Conservation (phyloP, 192 early-diverging fungal species). For the Rhizophagus sp. region DNA sequence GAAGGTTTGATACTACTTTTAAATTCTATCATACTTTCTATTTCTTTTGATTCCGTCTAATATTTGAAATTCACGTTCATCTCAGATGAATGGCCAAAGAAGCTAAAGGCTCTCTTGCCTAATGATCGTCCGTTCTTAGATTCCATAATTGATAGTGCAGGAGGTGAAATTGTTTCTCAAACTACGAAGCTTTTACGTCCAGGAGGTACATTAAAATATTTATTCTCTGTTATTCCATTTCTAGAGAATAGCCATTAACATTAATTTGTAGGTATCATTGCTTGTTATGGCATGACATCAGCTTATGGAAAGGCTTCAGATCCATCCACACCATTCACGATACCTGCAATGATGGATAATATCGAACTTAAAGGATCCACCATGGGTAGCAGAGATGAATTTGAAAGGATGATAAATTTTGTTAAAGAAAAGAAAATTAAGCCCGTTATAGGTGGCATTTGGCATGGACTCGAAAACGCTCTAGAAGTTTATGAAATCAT, state of each 20-base stretch:
- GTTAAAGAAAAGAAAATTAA: conserved; percentile 54
- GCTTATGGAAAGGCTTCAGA: background rate
- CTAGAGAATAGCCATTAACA: background rate
- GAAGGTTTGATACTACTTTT: conserved; percentile 39
- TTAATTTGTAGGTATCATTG: background rate
- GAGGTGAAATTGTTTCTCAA: conserved; percentile 47
- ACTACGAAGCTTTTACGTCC: conserved; percentile 47
- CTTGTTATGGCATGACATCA: background rate
- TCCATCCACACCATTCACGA: background rate
- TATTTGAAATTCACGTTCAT: background rate
- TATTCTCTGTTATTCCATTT: conserved; percentile 27
- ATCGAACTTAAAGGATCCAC: conserved; percentile 62
- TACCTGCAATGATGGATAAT: conserved; percentile 53
- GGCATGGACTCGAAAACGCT: conserved; percentile 43
- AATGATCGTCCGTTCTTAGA: conserved; percentile 39
- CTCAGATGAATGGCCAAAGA: conserved; percentile 47
- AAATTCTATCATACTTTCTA: background rate
- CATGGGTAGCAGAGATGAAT: conserved; percentile 67
- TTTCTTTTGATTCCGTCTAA: background rate
- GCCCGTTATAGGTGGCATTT: conserved; percentile 59
- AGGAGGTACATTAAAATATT: conserved; percentile 55
- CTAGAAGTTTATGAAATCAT: background rate
- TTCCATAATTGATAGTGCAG: conserved; percentile 68
- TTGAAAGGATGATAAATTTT: conserved; percentile 61
- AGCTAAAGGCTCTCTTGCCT: conserved; percentile 44